Base-by-base conservation (phyloP, 192 early-diverging fungal genomes). In the Entophlyctis helioformis region DNA sequence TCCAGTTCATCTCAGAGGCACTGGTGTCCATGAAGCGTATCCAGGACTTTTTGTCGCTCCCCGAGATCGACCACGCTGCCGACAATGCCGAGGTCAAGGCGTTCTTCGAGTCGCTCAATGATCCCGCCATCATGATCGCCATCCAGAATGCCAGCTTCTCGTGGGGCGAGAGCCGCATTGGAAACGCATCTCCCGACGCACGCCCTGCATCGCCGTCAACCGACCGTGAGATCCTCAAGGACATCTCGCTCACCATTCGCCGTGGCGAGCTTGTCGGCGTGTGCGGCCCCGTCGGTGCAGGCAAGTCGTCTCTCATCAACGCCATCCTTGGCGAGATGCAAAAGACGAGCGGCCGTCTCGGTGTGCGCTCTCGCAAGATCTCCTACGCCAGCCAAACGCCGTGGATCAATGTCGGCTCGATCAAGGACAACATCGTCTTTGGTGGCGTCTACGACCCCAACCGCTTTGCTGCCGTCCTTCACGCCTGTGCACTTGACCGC, bases 251-350 rank as follows among this genome's bases (percentile, higher is more conserved):
- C 3, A 32, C 28, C 11, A 19, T 71, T 10, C 26, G 45, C 6
- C 44, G 39, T 18, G 67, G 67, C 12, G 49, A 62, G 36, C 16
- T 64, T 16, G 22, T 60, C 11, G 61, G 62, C 3, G 62, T 71
- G 0, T 56, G 62, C 25, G 72, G 72, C 0, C 56, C 64, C 13
- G 72, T 75, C 39, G 72, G 72, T 0, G 19, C 37, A 20, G 72
- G 68, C 18, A 75, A 75, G 41, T 51, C 49, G 1, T 57, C 56
- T 9, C 43, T 75, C 8, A 16, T 64, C 2, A 42, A 60, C 38
- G 64, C 72, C 31, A 53, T 75, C 21, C 51, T 75, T 1, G 72
- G 68, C 2, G 66, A 74, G 25, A 57, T 69, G 57, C 24, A 53
- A 15, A 38, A 26, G 0, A 10, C 31, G 1, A 20, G 33, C 28